phyloP scores from a whole-genome alignment of 192 early-diverging fungal species.

The Coemansia sp. region DNA sequence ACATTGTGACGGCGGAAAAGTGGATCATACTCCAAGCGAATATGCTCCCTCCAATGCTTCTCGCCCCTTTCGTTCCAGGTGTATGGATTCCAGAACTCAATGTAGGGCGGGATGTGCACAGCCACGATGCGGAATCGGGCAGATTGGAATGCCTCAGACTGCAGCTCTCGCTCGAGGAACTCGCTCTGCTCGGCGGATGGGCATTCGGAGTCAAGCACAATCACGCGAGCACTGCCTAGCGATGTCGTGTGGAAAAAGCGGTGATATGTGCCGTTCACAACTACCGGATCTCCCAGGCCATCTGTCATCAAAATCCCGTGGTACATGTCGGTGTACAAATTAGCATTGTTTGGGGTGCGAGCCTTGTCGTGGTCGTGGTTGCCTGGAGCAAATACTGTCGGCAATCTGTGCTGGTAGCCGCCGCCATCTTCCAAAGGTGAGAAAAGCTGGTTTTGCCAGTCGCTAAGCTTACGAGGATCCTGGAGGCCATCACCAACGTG shows the following conservation, averaged over 20 bases:
- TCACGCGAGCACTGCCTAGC: slow-evolving; percentile 64
- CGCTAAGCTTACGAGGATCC: slow-evolving; percentile 56
- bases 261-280: slow-evolving; percentile 37
- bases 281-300: slow-evolving; percentile 11
- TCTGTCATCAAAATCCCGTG: slow-evolving; percentile 35
- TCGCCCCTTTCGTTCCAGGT: slow-evolving; percentile 69
- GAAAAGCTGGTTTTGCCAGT: slow-evolving; percentile 74
- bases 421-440: slow-evolving; percentile 63
- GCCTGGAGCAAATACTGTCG: slow-evolving; percentile 72
- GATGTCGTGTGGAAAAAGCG: slow-evolving; percentile 46
- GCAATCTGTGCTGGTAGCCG: slow-evolving; percentile 59
- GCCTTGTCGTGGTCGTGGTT: slow-evolving; percentile 74
- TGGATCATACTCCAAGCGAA: slow-evolving; percentile 65
- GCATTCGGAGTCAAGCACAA: slow-evolving; percentile 71
- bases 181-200: slow-evolving; percentile 62
- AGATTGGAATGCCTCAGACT: slow-evolving; percentile 54
- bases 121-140: slow-evolving; percentile 68
- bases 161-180: slow-evolving; percentile 65
- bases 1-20: slow-evolving; percentile 68
- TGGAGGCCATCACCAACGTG: slow-evolving; percentile 77
- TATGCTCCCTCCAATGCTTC: slow-evolving; percentile 72
- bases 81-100: slow-evolving; percentile 76
- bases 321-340: slow-evolving; percentile 52
- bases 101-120: slow-evolving; percentile 74
- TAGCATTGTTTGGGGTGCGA: slow-evolving; percentile 55